phyloP scores from a whole-genome alignment of 176 grass and related monocot species.

The Microstegium vimineum region DNA sequence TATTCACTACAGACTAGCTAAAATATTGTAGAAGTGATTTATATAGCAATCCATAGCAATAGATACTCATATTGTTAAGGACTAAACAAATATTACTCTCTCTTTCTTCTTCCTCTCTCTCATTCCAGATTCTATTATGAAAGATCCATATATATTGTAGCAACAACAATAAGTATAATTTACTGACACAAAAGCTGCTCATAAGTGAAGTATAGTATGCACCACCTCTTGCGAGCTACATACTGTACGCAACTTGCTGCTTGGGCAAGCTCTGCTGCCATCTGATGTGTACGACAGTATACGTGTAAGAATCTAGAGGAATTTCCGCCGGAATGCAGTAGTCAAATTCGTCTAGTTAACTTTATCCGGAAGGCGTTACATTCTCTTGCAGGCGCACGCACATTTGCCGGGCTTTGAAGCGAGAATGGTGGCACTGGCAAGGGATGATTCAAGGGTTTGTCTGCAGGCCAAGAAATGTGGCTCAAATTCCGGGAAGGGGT shows the following conservation, averaged over 20 bases:
- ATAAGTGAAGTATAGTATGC: too few relatives aligned
- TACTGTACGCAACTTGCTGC: conserved; percentile 3
- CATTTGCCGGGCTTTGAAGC: conserved; percentile 7
- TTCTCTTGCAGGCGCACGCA: neutral
- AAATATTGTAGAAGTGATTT: too few relatives aligned
- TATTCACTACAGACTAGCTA: too few relatives aligned
- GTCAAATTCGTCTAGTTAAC: neutral
- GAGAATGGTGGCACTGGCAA: neutral
- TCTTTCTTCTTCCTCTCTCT: too few relatives aligned
- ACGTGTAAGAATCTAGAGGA: neutral
- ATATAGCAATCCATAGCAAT: too few relatives aligned
- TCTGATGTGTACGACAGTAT: neutral
- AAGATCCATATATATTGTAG: too few relatives aligned
- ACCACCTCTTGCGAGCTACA: neutral
- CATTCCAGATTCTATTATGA: too few relatives aligned
- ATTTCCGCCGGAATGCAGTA: neutral
- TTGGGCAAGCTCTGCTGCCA: neutral
- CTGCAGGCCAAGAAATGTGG: conserved; percentile 29
- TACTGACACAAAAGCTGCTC: too few relatives aligned
- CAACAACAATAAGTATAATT: too few relatives aligned
- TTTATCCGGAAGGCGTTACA: neutral
- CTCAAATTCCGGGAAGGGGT: conserved; percentile 23
- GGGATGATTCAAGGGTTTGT: neutral
- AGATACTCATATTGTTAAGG: too few relatives aligned
- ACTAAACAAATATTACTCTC: too few relatives aligned